Percentiles rank a stretch among this genome's conserved stretches.
These are phyloP conservation scores for Fusarium veterinarium DNA, from an alignment of 2,329 filamentous ascomycete species.

Conservation along the genomic window DNA sequence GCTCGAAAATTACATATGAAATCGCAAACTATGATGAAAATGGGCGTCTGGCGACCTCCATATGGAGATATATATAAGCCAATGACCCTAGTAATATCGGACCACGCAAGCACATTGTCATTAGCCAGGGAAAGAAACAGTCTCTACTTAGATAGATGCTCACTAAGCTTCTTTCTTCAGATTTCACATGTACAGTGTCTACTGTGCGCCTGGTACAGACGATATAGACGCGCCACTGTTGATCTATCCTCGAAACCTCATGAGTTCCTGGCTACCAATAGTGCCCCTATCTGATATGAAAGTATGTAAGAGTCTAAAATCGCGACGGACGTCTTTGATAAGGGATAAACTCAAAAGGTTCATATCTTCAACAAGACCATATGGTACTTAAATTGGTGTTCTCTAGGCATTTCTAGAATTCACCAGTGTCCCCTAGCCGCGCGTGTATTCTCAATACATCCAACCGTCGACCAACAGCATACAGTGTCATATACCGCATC, in stretches of 20 bases:
- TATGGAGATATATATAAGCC: background rate
- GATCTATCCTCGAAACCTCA: background rate
- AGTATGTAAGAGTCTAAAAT: background rate
- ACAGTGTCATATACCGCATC: background rate
- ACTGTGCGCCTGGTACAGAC: background rate
- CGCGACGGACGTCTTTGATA: background rate
- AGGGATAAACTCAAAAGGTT: background rate
- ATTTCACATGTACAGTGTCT: background rate
- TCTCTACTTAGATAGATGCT: background rate
- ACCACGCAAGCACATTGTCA: background rate
- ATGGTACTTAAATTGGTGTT: background rate
- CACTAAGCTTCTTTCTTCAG: background rate
- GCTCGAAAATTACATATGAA: background rate
- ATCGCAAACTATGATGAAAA: background rate
- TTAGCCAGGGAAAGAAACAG: background rate
- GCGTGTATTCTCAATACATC: background rate
- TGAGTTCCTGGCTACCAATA: background rate
- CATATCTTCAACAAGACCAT: background rate
- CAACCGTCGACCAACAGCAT: background rate
- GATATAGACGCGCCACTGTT: background rate
- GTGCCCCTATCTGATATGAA: background rate
- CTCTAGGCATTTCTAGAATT: background rate
- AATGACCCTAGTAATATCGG: background rate
- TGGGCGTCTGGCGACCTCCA: background rate
- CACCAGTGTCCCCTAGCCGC: conserved; percentile 1